phyloP scores from a whole-genome alignment of 1,139 yeast species.

The Lodderomyces jiufengensis region DNA sequence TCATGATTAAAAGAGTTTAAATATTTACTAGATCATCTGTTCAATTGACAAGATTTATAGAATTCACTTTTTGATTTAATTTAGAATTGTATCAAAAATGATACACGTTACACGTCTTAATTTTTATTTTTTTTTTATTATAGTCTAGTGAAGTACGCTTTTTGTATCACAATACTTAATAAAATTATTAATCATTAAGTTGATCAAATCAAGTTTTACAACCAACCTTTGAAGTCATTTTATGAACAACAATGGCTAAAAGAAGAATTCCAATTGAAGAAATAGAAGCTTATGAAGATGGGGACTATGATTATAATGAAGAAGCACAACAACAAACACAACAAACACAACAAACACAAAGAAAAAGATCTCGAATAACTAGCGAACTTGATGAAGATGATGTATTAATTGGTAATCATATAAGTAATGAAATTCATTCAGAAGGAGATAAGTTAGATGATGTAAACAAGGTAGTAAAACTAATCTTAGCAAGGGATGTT shows the following conservation, averaged over 20 bases:
- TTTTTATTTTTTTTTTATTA: too few relatives aligned
- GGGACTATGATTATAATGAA: not conserved
- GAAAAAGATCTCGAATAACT: constrained; percentile 6
- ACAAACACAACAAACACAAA: constrained; percentile 2
- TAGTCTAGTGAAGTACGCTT: too few relatives aligned
- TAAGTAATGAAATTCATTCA: not conserved
- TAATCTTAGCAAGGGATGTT: constrained; percentile 23
- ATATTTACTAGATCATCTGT: too few relatives aligned
- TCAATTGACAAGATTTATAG: too few relatives aligned
- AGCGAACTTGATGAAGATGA: constrained; percentile 9
- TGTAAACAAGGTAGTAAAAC: constrained; percentile 22
- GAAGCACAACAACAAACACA: not conserved
- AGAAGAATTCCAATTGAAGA: constrained; percentile 9
- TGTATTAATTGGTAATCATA: not conserved
- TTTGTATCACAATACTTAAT: too few relatives aligned
- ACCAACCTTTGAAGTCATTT: too few relatives aligned
- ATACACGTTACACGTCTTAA: too few relatives aligned
- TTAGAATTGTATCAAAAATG: too few relatives aligned
- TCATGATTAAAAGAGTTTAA: too few relatives aligned
- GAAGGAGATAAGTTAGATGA: constrained; percentile 11
- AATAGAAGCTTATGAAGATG: constrained; percentile 1
- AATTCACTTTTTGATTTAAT: too few relatives aligned
- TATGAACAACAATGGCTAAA: constrained; percentile 4
- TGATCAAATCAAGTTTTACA: too few relatives aligned
- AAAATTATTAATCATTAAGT: too few relatives aligned